Evolutionary conservation across 768 basidiomycete species (phyloP).

Genomic region (Amanita phalloides): DNA sequence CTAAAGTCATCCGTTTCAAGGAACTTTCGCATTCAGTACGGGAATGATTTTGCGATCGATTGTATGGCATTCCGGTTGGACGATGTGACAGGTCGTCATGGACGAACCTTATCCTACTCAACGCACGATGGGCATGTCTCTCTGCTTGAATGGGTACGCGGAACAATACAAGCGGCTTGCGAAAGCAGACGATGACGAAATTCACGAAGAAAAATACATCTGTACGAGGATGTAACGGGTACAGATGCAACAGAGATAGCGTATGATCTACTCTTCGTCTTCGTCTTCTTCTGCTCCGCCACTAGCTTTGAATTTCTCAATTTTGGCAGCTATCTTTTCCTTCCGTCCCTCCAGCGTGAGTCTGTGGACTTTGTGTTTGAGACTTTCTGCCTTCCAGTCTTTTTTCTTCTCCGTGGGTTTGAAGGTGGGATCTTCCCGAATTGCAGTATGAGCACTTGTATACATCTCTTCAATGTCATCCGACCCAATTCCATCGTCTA

Average conservation of each 20-base stretch:
- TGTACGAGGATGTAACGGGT: not conserved
- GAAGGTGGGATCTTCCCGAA: slow-evolving; percentile 90
- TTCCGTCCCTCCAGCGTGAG: slow-evolving; percentile 73
- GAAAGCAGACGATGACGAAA: slow-evolving; percentile 4
- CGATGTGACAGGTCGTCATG: slow-evolving; percentile 27
- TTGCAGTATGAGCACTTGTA: slow-evolving; percentile 85
- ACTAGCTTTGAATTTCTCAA: slow-evolving; percentile 78
- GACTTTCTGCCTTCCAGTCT: slow-evolving; percentile 84
- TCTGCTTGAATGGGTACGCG: slow-evolving; percentile 40
- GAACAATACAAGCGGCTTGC: slow-evolving; percentile 30
- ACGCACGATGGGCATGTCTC: not conserved
- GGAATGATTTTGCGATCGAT: slow-evolving; percentile 35
- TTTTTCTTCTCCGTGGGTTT: slow-evolving; percentile 80
- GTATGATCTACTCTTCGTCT: slow-evolving; percentile 43
- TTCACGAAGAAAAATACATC: not conserved
- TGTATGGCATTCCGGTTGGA: slow-evolving; percentile 51
- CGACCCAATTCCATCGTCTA: slow-evolving; percentile 90
- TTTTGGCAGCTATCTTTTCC: slow-evolving; percentile 76
- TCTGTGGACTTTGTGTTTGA: slow-evolving; percentile 57
- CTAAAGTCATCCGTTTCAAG: slow-evolving; percentile 20
- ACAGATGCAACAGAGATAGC: not conserved
- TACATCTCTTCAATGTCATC: slow-evolving; percentile 98
- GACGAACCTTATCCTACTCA: slow-evolving; percentile 30
- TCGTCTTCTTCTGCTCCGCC: slow-evolving; percentile 44
- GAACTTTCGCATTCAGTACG: slow-evolving; percentile 52